Base-by-base conservation (phyloP, 2,329 filamentous ascomycete species). In the Paramyrothecium roridum region DNA sequence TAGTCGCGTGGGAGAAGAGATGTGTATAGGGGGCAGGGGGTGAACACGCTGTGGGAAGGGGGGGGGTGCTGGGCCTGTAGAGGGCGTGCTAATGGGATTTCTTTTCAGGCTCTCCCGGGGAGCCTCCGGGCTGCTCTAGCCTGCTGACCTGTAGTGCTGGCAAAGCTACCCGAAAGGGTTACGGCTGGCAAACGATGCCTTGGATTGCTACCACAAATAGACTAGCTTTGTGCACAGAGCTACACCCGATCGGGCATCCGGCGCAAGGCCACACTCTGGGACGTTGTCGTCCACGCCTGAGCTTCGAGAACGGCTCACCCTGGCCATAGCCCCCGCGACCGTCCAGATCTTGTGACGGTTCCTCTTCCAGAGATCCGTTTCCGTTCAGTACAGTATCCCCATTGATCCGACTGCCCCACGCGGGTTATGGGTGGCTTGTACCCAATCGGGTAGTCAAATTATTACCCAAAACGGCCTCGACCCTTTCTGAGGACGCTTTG, bases 81-180 rank as follows among this genome's bases (percentile, higher is more conserved):
- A n/a, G n/a, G n/a, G 23, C 20, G 13, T 8, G 17, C n/a, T 12
- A n/a, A 50, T 30, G 47, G 47, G 47, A 16, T 19, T 30, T 16
- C 48, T 50, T 50, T 30, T 26, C 22, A 30, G 30, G 21, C 49
- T 11, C 26, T 33, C 48, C 19, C 22, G 30, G 49, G 30, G 33
- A 51, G 30, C 23, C 49, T 34, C 49, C 49, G 49, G 49, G 37
- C n/a, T 51, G 30, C 49, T 30, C 19, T 37, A 51, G 49, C 49
- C 49, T 51, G 49, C 49, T 51, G 49, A 51, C 49, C 49, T 19
- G n/a, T n/a, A 37, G 49, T 21, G 26, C 49, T 34, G 30, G 26
- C 13, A 26, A 8, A 30, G 26, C 21, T 51, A 21, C 49, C 49
- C 49, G 37, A 51, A 26, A 21, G 23, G 20, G 49, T 13, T 48